Evolutionary conservation across 2,329 filamentous ascomycete genomes (phyloP).

Genomic region (Sporothrix euskadiensis): DNA sequence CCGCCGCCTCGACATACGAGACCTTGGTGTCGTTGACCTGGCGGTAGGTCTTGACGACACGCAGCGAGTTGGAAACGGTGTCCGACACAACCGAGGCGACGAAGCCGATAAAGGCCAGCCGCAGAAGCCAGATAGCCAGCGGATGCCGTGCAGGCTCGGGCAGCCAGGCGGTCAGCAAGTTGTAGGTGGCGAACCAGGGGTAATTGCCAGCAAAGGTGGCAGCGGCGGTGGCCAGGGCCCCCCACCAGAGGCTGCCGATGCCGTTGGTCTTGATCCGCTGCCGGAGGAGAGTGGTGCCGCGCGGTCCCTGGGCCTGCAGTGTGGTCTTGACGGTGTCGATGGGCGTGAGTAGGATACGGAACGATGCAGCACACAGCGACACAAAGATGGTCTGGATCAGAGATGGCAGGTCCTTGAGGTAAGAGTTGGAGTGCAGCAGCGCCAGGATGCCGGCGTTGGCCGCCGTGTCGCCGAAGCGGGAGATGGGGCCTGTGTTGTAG

Average conservation of each 20-base stretch:
- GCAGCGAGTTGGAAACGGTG: conserved; percentile 49
- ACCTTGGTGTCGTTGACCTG: conserved; percentile 52
- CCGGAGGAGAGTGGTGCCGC: conserved; percentile 46
- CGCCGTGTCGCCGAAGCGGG: conserved; percentile 51
- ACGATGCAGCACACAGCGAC: conserved; percentile 49
- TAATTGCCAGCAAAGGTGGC: conserved; percentile 53
- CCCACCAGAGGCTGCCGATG: conserved; percentile 52
- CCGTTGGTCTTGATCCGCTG: conserved; percentile 49
- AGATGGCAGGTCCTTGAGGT: conserved; percentile 46
- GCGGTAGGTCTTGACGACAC: conserved; percentile 52
- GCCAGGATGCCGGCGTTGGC: conserved; percentile 54
- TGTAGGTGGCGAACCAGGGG: conserved; percentile 55
- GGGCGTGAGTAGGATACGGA: conserved; percentile 51
- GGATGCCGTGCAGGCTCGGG: conserved; percentile 45
- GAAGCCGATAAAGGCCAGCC: conserved; percentile 48
- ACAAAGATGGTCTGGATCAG: conserved; percentile 50
- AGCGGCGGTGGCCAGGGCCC: conserved; percentile 50
- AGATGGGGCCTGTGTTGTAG: conserved; percentile 42
- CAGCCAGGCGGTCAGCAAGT: conserved; percentile 45
- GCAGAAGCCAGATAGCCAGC: conserved; percentile 46
- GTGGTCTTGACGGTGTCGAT: conserved; percentile 54
- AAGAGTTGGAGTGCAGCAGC: conserved; percentile 49
- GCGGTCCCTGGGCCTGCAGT: conserved; percentile 49
- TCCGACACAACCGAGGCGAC: conserved; percentile 50
- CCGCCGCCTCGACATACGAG: conserved; percentile 50